A percentile compares a stretch with the other conserved stretches of the same genome.
Conservation (phyloP, 306 rosid species). For the Cyclanthera cordifolia region DNA sequence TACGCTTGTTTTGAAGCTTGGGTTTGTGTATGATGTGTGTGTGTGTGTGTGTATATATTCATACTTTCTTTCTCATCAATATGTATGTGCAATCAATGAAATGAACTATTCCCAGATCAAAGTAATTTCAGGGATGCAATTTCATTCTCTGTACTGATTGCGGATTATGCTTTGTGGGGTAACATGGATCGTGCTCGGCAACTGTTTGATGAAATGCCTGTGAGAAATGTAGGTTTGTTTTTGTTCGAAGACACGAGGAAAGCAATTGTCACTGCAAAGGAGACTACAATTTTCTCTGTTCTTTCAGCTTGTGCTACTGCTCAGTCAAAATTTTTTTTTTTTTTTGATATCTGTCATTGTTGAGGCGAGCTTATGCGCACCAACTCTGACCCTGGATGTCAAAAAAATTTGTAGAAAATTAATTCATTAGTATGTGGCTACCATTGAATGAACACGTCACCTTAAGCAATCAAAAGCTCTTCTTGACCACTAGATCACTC, state of each 20-base stretch:
- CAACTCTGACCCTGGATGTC: no score
- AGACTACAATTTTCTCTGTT: slow-evolving; percentile 44
- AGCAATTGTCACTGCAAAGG: slow-evolving; percentile 30
- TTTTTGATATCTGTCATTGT: no score
- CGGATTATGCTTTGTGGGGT: slow-evolving; percentile 46
- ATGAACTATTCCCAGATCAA: slow-evolving; percentile 40
- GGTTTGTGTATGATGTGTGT: slow-evolving; percentile 37
- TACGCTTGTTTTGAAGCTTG: slow-evolving; percentile 45
- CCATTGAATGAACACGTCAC: no score
- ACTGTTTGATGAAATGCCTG: slow-evolving; percentile 45
- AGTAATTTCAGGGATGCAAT: slow-evolving; percentile 43
- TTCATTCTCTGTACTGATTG: slow-evolving; percentile 61
- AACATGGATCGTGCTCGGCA: slow-evolving; percentile 41
- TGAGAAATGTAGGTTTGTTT: slow-evolving; percentile 49
- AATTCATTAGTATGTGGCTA: no score
- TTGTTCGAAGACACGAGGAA: slow-evolving; percentile 47
- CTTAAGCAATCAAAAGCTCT: no score
- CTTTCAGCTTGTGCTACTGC: slow-evolving; percentile 81
- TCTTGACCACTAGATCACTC: no score
- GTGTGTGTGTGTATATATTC: no score
- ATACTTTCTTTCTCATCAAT: slow-evolving; percentile 48
- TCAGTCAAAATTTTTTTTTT: no score
- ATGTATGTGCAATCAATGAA: slow-evolving; percentile 48
- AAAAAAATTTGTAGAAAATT: no score
- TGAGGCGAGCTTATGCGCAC: no score